These are phyloP conservation scores for Yamadazyma insecticola DNA, from an alignment of 805 yeast species.

Conservation along the genomic window DNA sequence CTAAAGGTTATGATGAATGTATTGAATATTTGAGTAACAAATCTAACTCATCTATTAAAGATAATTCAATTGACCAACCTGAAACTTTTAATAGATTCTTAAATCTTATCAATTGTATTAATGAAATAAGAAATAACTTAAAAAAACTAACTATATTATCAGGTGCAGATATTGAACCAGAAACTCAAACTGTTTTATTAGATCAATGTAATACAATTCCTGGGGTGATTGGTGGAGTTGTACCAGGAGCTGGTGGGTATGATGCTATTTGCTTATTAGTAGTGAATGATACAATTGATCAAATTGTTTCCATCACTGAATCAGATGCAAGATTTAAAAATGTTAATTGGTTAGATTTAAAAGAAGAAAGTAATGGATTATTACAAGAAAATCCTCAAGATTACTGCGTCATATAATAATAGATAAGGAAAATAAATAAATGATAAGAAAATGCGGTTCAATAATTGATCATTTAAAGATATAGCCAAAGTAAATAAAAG, in stretches of 20 bases:
- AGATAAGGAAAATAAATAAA: too few relatives aligned
- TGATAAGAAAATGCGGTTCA: too few relatives aligned
- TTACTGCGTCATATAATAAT: slow-evolving; percentile 16
- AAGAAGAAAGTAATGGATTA: slow-evolving; percentile 60
- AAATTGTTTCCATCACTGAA: slow-evolving; percentile 16
- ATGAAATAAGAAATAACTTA: slow-evolving; percentile 52
- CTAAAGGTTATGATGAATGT: slow-evolving; percentile 29
- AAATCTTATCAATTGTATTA: slow-evolving; percentile 37
- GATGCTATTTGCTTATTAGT: slow-evolving; percentile 85
- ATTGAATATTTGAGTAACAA: slow-evolving; percentile 10
- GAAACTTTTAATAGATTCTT: slow-evolving; percentile 17
- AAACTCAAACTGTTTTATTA: slow-evolving; percentile 63
- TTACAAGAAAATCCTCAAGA: slow-evolving; percentile 40
- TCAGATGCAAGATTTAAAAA: slow-evolving; percentile 28
- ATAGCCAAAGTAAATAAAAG: too few relatives aligned
- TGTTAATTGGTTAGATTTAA: slow-evolving; percentile 66
- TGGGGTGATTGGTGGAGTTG: slow-evolving; percentile 93
- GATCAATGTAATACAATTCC: slow-evolving; percentile 43
- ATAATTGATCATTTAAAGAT: too few relatives aligned
- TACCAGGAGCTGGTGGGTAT: slow-evolving; percentile 98
- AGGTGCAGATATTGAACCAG: slow-evolving; percentile 88
- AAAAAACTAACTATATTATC: slow-evolving; percentile 57
- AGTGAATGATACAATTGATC: slow-evolving; percentile 37
- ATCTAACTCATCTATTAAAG: slow-evolving; percentile 1
- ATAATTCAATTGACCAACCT: slow-evolving; percentile 1